These are phyloP conservation scores for Paramyrothecium sp. DNA, from an alignment of 2,329 filamentous ascomycete species.

Conservation along the genomic window DNA sequence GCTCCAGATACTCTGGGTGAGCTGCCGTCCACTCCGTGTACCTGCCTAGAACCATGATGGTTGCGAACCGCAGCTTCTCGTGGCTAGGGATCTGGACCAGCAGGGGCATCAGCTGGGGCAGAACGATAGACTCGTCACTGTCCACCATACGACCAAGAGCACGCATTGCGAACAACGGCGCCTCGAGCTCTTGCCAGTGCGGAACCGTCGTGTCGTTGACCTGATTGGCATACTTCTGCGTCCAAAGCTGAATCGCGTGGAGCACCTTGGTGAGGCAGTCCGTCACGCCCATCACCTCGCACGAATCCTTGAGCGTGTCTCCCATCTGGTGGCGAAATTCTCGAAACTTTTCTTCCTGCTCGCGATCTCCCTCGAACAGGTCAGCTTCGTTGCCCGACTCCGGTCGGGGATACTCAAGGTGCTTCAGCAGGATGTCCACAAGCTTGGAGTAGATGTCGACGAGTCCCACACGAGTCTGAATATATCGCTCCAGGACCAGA, in stretches of 20 bases:
- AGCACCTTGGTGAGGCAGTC: constrained; percentile 91
- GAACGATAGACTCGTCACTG: constrained; percentile 79
- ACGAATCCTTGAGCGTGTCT: constrained; percentile 94
- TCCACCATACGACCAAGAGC: constrained; percentile 97
- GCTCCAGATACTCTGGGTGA: constrained; percentile 87
- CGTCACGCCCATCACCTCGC: constrained; percentile 90
- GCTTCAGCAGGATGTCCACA: constrained; percentile 88
- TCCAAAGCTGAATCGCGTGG: constrained; percentile 83
- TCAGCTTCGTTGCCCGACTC: constrained; percentile 75
- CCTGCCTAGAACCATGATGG: constrained; percentile 93
- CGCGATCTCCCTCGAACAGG: constrained; percentile 91
- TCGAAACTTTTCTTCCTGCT: constrained; percentile 94
- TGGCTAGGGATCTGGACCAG: constrained; percentile 93
- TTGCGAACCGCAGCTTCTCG: constrained; percentile 97
- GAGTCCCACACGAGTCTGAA: constrained; percentile 73
- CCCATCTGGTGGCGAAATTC: constrained; percentile 97
- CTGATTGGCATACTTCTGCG: constrained; percentile 74
- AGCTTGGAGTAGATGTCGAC: constrained; percentile 83
- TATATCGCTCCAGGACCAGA: constrained; percentile 85
- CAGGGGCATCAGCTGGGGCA: constrained; percentile 89
- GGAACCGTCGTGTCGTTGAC: constrained; percentile 75
- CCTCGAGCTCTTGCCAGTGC: constrained; percentile 95
- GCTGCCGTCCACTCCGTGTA: constrained; percentile 98
- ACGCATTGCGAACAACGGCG: constrained; percentile 90
- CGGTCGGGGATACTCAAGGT: constrained; percentile 81